A percentile compares a stretch with the other conserved stretches of the same genome.
Evolutionary conservation across 2,329 filamentous ascomycete species (phyloP).

Genomic region (Ophiostoma himal-ulmi): DNA sequence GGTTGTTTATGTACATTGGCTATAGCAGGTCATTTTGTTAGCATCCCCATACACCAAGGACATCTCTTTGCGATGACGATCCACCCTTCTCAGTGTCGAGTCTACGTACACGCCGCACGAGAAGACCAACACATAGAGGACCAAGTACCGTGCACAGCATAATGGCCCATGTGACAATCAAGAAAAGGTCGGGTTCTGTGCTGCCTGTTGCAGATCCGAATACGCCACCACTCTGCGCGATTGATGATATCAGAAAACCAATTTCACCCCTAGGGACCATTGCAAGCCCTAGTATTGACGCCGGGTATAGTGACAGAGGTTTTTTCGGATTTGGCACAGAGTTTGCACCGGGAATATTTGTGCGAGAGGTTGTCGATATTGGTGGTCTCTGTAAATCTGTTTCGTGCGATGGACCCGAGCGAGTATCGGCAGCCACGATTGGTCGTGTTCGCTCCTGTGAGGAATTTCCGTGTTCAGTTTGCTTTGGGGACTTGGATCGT

Average conservation of each 20-base stretch:
- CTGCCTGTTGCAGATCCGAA: slow-evolving; percentile 30
- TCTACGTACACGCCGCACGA: slow-evolving; percentile 40
- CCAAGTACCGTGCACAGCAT: slow-evolving; percentile 50
- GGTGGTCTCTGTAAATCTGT: not conserved
- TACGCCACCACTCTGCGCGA: slow-evolving; percentile 52
- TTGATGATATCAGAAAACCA: slow-evolving; percentile 66
- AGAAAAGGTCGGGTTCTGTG: slow-evolving; percentile 41
- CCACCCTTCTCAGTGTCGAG: slow-evolving; percentile 25
- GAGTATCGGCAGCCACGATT: not conserved
- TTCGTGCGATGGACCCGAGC: no score
- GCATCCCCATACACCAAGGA: slow-evolving; percentile 23
- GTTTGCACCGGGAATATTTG: not conserved
- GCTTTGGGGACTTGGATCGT: not conserved
- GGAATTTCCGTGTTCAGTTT: not conserved
- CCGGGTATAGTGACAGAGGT: slow-evolving; percentile 60
- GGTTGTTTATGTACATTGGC: not conserved
- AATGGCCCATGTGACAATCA: slow-evolving; percentile 52
- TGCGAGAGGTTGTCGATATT: not conserved
- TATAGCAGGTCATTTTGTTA: not conserved
- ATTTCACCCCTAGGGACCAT: slow-evolving; percentile 80
- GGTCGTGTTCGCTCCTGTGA: not conserved
- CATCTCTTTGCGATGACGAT: not conserved
- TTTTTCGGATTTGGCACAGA: slow-evolving; percentile 34
- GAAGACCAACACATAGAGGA: slow-evolving; percentile 43
- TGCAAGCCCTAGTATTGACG: slow-evolving; percentile 56